These are phyloP conservation scores for Sclerotiophoma versabilis DNA, from an alignment of 2,329 filamentous ascomycete species.

Conservation along the genomic window DNA sequence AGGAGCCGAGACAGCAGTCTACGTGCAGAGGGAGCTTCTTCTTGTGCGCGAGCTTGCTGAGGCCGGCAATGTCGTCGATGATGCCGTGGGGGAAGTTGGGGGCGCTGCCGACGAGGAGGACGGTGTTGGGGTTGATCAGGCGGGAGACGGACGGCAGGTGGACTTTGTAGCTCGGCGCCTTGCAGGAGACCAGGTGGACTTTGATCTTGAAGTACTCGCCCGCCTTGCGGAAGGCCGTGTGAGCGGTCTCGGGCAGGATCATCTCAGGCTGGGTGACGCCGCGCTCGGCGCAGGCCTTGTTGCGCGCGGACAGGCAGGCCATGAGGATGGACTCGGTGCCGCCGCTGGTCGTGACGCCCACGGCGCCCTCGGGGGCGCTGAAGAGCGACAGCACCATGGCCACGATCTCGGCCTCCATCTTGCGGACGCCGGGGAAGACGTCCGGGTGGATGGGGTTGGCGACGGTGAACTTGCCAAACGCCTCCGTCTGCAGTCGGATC, in stretches of 20 bases:
- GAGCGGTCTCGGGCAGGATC: conserved; percentile 93
- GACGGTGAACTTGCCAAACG: conserved; percentile 93
- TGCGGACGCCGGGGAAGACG: conserved; percentile 95
- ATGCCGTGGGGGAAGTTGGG: conserved; percentile 99
- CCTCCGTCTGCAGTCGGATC: conserved; percentile 85
- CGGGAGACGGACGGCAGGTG: conserved; percentile 78
- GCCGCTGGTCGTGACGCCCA: conserved; percentile 88
- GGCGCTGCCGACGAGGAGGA: conserved; percentile 90
- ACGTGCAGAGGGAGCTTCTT: conserved; percentile 89
- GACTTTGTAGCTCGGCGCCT: conserved; percentile 84
- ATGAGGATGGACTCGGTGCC: conserved; percentile 97
- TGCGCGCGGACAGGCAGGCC: conserved; percentile 88
- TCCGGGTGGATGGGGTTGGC: conserved; percentile 97
- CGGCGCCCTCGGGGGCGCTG: conserved; percentile 83
- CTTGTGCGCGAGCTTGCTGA: conserved; percentile 82
- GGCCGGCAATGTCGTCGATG: conserved; percentile 87
- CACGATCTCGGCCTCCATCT: conserved; percentile 99
- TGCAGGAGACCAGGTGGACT: conserved; percentile 85
- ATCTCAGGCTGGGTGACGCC: conserved; percentile 94
- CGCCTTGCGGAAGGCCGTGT: conserved; percentile 96
- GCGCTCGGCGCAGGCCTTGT: conserved; percentile 86
- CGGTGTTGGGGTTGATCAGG: conserved; percentile 91
- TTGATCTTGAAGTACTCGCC: conserved; percentile 97
- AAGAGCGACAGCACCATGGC: conserved; percentile 91
- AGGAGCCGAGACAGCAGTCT: conserved; percentile 96